Percentiles rank a stretch among this genome's conserved stretches.
Conservation (phyloP, 2,329 filamentous ascomycete genomes). For the Exophiala spinifera region DNA sequence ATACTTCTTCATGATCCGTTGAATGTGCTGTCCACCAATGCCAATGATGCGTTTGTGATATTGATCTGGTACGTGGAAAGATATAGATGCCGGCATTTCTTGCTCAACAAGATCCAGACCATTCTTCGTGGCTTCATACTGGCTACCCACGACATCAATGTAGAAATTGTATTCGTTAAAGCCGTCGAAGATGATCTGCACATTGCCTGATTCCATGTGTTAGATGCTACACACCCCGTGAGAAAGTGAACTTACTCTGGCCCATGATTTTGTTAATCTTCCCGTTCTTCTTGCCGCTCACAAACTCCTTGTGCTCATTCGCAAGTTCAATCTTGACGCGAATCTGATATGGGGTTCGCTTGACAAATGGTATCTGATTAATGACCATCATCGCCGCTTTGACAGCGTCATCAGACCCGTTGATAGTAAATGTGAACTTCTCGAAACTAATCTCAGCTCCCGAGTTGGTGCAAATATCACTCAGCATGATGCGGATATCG, state of each 20-base stretch:
- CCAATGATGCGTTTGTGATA: constrained; percentile 99
- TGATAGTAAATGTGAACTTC: constrained; percentile 88
- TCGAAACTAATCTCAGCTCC: constrained; percentile 94
- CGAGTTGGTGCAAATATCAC: constrained; percentile 93
- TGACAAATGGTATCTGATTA: constrained; percentile 84
- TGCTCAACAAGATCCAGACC: constrained; percentile 91
- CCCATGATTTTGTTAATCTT: constrained; percentile 99
- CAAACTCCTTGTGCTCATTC: constrained; percentile 99
- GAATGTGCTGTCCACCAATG: constrained; percentile 96
- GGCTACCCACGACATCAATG: constrained; percentile 90
- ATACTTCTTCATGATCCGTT: constrained; percentile 99
- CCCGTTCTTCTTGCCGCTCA: constrained; percentile 98
- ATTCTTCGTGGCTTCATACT: constrained; percentile 92
- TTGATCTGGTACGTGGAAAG: constrained; percentile 97
- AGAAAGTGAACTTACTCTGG: constrained; percentile 61
- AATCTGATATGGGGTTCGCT: constrained; percentile 84
- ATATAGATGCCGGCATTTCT: constrained; percentile 98
- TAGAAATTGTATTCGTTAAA: constrained; percentile 99
- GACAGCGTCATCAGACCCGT: constrained; percentile 92
- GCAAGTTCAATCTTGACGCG: constrained; percentile 97
- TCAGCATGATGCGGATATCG: constrained; percentile 85
- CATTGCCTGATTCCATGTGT: constrained; percentile 60
- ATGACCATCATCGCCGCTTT: constrained; percentile 94
- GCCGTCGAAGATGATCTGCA: constrained; percentile 97
- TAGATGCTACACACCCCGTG: constrained; percentile 12